phyloP scores from a whole-genome alignment of 2,329 filamentous ascomycete genomes.

The Colletotrichum simmondsii region DNA sequence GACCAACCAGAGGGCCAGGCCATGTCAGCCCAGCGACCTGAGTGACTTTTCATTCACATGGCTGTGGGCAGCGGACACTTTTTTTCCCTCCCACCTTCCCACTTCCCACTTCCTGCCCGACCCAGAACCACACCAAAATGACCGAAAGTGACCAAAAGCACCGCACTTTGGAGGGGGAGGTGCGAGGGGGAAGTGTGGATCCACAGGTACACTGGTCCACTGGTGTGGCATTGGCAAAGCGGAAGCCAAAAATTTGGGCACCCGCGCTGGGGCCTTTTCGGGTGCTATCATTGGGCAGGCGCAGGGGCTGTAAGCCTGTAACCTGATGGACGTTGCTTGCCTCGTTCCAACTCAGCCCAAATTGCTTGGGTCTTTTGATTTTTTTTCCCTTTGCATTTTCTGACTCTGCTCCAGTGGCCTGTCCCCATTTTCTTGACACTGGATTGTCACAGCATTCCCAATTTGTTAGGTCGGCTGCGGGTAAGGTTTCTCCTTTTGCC shows the following conservation, averaged over 20 bases:
- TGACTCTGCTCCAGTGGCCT: not conserved
- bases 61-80: not conserved
- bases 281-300: constrained; percentile 32
- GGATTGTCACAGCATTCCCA: not conserved
- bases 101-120: not conserved
- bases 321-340: constrained; percentile 3
- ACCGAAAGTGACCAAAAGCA: not conserved
- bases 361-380: constrained; percentile 6
- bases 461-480: not conserved
- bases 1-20: constrained; percentile 24
- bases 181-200: not conserved
- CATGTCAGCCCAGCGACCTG: constrained; percentile 25
- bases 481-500: not conserved
- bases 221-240: constrained; percentile 10
- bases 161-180: not conserved
- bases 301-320: constrained; percentile 15
- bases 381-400: not conserved
- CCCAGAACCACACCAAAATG: not conserved
- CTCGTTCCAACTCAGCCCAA: constrained; percentile 31
- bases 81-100: not conserved
- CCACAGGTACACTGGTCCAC: not conserved
- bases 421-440: not conserved
- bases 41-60: constrained; percentile 33
- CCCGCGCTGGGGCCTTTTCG: constrained; percentile 25
- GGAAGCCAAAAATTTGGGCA: constrained; percentile 34